A percentile compares a stretch with the other conserved stretches of the same genome.
Evolutionary conservation across 768 basidiomycete genomes (phyloP).

Genomic region (Hemileccinum impolitum): DNA sequence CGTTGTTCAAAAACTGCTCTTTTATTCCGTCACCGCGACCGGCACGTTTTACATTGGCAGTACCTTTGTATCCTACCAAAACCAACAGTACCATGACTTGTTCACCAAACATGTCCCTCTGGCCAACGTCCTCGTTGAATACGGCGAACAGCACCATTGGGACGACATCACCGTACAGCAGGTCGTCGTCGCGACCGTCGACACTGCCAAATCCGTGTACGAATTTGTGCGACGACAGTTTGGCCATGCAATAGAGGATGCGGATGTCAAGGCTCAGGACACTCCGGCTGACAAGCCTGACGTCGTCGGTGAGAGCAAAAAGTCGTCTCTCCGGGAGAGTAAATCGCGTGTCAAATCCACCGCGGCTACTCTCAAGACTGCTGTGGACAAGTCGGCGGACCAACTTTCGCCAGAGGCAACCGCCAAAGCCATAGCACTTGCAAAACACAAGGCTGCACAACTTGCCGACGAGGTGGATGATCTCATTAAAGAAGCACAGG

Average conservation of each 20-base stretch:
- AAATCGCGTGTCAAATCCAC: constrained; percentile 43
- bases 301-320: constrained; percentile 33
- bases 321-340: constrained; percentile 39
- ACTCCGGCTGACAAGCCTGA: constrained; percentile 25
- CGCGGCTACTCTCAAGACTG: constrained; percentile 47
- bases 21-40: constrained; percentile 64
- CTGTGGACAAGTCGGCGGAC: constrained; percentile 37
- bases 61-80: constrained; percentile 73
- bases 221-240: constrained; percentile 47
- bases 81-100: constrained; percentile 78
- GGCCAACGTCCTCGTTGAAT: constrained; percentile 73
- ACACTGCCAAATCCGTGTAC: constrained; percentile 46
- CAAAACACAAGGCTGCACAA: constrained; percentile 43
- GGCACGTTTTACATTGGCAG: constrained; percentile 83
- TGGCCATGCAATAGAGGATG: constrained; percentile 32
- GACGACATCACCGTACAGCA: constrained; percentile 66
- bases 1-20: constrained; percentile 56
- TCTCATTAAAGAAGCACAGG: constrained; percentile 70
- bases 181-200: constrained; percentile 51
- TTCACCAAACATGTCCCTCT: constrained; percentile 81
- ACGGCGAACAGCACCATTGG: constrained; percentile 77
- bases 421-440: constrained; percentile 40
- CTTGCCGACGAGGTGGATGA: constrained; percentile 64
- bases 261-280: constrained; percentile 28
- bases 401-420: constrained; percentile 23